phyloP scores from a whole-genome alignment of 495 filamentous ascomycete species.

The Aspergillus carlsbadensis region DNA sequence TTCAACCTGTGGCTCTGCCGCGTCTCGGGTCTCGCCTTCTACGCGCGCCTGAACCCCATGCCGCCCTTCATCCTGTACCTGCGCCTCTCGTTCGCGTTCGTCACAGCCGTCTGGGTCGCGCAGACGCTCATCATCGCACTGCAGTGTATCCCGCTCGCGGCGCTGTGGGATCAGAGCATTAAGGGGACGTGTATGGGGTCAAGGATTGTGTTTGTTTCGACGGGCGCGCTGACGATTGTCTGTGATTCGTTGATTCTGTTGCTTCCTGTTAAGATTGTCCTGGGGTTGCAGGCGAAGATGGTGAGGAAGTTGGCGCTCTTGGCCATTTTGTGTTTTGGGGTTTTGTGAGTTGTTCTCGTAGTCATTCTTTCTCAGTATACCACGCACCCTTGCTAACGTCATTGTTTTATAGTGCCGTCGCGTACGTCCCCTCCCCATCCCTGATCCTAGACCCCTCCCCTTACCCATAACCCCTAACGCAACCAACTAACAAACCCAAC shows the following conservation, averaged over 20 bases:
- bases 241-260: slow-evolving; percentile 20
- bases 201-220: slow-evolving; percentile 15
- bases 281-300: slow-evolving; percentile 14
- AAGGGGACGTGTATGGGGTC: slow-evolving; percentile 17
- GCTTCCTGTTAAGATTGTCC: slow-evolving; percentile 16
- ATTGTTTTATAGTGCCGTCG: slow-evolving; percentile 7
- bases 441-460: too few relatives aligned
- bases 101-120: slow-evolving; percentile 16
- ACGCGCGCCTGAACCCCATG: slow-evolving; percentile 24
- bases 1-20: slow-evolving; percentile 22
- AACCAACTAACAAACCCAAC: neutral
- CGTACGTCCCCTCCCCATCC: slow-evolving; percentile 2
- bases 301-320: slow-evolving; percentile 8
- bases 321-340: slow-evolving; percentile 16
- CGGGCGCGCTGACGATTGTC: slow-evolving; percentile 14
- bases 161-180: slow-evolving; percentile 11
- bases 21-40: slow-evolving; percentile 23
- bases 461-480: too few relatives aligned
- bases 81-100: slow-evolving; percentile 10
- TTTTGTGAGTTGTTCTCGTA: slow-evolving; percentile 13
- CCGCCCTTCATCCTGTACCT: slow-evolving; percentile 18
- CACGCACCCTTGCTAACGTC: neutral
- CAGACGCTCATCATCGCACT: slow-evolving; percentile 21
- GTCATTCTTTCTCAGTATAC: neutral
- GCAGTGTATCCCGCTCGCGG: slow-evolving; percentile 20